phyloP scores from a whole-genome alignment of 1,139 yeast genomes.

The Scheffersomyces parashehatae region DNA sequence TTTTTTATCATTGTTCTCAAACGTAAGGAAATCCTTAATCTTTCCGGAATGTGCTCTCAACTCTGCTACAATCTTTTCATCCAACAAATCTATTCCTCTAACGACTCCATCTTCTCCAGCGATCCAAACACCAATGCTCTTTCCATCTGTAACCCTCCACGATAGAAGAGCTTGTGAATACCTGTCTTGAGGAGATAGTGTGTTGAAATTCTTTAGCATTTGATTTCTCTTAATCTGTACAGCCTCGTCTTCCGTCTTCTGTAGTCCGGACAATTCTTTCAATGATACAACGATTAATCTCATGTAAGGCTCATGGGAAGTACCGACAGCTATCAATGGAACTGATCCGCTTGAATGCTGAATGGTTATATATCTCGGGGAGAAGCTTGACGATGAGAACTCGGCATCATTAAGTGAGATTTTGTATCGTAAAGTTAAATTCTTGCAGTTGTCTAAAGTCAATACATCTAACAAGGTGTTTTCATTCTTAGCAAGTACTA shows the following conservation, averaged over 20 bases:
- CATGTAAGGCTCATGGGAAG: conserved; percentile 79
- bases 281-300: conserved; percentile 54
- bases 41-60: conserved; percentile 41
- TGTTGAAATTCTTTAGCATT: conserved; percentile 56
- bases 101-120: conserved; percentile 70
- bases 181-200: conserved; percentile 71
- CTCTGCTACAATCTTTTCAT: conserved; percentile 25
- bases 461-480: conserved; percentile 58
- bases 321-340: conserved; percentile 54
- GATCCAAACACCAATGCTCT: conserved; percentile 58
- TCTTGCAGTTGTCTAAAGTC: conserved; percentile 13
- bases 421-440: conserved; percentile 33
- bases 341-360: conserved; percentile 11
- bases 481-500: conserved; percentile 61
- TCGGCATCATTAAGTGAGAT: conserved; percentile 75
- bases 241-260: background rate
- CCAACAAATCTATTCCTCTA: conserved; percentile 53
- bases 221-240: conserved; percentile 35
- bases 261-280: conserved; percentile 24
- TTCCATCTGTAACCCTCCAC: conserved; percentile 31
- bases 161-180: conserved; percentile 56
- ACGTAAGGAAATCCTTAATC: conserved; percentile 38
- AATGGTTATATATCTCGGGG: conserved; percentile 52
- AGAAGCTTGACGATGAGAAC: conserved; percentile 66
- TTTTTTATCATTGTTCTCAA: conserved; percentile 13